Percentiles rank a stretch among this genome's conserved stretches.
These are phyloP conservation scores for Monilinia laxa DNA, from an alignment of 2,329 filamentous ascomycete species.

Conservation along the genomic window DNA sequence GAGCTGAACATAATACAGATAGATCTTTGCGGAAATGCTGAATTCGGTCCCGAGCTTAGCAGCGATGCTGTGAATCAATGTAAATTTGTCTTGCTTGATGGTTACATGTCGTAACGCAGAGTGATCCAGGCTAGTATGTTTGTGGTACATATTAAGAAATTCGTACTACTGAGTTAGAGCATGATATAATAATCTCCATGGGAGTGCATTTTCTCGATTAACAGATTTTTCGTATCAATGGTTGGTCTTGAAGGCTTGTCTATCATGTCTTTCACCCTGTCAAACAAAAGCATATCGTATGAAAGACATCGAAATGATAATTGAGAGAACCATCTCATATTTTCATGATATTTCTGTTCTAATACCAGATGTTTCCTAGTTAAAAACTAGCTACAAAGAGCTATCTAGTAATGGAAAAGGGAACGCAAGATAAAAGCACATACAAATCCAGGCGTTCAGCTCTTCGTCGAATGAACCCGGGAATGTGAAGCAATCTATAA, in stretches of 20 bases:
- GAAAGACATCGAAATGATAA: not conserved
- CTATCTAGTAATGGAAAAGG: constrained; percentile 10
- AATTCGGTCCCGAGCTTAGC: not conserved
- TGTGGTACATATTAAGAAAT: not conserved
- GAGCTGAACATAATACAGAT: constrained; percentile 1
- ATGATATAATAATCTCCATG: not conserved
- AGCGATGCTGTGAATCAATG: not conserved
- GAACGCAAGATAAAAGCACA: constrained; percentile 11
- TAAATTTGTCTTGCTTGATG: not conserved
- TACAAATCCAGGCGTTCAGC: constrained; percentile 21
- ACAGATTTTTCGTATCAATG: too few species aligned
- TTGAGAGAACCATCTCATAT: constrained; percentile 12
- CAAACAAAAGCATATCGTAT: not conserved
- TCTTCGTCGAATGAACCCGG: not conserved
- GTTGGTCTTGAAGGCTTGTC: too few species aligned
- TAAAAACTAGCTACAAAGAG: constrained; percentile 11
- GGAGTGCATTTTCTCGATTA: not conserved
- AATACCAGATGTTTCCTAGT: constrained; percentile 15
- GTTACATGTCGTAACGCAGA: not conserved
- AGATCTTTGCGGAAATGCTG: not conserved
- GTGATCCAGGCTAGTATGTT: not conserved
- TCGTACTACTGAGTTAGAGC: not conserved
- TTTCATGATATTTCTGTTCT: constrained; percentile 17
- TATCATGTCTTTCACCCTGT: not conserved
- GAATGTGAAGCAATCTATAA: constrained; percentile 25